These are phyloP conservation scores for Gilbertella persicaria DNA, from an alignment of 371 early-diverging fungal species.

Conservation along the genomic window DNA sequence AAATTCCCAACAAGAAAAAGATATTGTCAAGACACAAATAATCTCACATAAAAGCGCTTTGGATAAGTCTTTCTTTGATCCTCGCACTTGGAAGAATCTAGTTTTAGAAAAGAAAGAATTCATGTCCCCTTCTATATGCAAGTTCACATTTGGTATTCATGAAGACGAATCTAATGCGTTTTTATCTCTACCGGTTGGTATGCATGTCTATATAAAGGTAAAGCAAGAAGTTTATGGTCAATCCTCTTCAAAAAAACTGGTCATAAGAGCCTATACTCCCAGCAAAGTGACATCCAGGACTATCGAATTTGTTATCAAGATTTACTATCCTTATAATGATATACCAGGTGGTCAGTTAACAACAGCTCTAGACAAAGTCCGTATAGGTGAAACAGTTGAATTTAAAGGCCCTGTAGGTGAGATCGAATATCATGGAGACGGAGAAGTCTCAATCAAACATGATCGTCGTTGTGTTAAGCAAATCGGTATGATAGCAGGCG, in stretches of 20 bases:
- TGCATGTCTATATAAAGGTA: conserved; percentile 40
- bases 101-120: conserved; percentile 32
- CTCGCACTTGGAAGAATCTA: conserved; percentile 44
- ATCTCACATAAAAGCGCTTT: no score
- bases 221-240: conserved; percentile 20
- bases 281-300: conserved; percentile 32
- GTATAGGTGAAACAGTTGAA: conserved; percentile 76
- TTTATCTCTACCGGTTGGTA: conserved; percentile 40
- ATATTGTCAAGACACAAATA: conserved; percentile 2
- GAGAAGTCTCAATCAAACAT: background rate
- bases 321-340: conserved; percentile 47
- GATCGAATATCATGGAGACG: conserved; percentile 61
- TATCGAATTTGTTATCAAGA: conserved; percentile 87
- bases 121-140: conserved; percentile 44
- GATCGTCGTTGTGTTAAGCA: conserved; percentile 35
- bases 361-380: conserved; percentile 48
- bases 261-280: conserved; percentile 66
- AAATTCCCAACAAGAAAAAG: conserved; percentile 22
- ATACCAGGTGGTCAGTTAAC: conserved; percentile 60
- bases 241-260: conserved; percentile 31
- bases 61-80: conserved; percentile 39
- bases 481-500: conserved; percentile 82
- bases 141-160: conserved; percentile 44
- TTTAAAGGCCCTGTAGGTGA: conserved; percentile 87
- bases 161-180: conserved; percentile 33